phyloP scores from a whole-genome alignment of 441 rosid genomes.

The Kokia cookei region DNA sequence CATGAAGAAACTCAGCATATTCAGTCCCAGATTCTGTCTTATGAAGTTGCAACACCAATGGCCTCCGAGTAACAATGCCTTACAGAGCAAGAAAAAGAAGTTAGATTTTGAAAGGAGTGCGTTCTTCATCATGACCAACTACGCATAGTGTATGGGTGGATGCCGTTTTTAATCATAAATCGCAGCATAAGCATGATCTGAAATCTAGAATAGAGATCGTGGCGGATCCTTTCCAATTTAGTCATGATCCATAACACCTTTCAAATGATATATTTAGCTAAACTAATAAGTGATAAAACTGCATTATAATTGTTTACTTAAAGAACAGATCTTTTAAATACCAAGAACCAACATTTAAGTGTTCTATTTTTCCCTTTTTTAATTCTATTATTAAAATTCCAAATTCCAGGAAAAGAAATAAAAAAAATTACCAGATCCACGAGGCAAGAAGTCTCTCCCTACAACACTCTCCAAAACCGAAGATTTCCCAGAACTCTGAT shows the following conservation, averaged over 20 bases:
- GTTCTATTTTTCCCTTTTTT: neutral
- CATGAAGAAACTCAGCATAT: constrained; percentile 94
- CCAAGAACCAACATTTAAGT: constrained; percentile 10
- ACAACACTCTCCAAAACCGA: constrained; percentile 95
- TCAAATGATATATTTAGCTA: neutral
- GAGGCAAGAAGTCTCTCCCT: constrained; percentile 97
- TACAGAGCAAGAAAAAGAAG: neutral
- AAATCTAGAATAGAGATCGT: neutral
- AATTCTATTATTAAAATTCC: neutral
- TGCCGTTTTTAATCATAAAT: neutral
- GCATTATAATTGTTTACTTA: neutral
- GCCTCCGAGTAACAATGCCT: constrained; percentile 97
- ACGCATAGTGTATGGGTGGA: neutral
- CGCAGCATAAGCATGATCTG: neutral
- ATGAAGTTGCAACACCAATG: constrained; percentile 94
- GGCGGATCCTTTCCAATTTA: neutral
- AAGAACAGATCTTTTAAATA: neutral
- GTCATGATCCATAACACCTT: neutral
- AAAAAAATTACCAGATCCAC: constrained; percentile 79
- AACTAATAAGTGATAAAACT: neutral
- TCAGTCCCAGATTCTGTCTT: constrained; percentile 76
- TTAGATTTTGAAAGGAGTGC: neutral
- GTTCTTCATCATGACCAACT: neutral
- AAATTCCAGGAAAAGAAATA: neutral
- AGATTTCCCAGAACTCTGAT: constrained; percentile 94